Evolutionary conservation across 208 protist genomes (phyloP), one percentile per base, ranked within the genome.

Genomic region (Tritrichomonas musculus): DNA sequence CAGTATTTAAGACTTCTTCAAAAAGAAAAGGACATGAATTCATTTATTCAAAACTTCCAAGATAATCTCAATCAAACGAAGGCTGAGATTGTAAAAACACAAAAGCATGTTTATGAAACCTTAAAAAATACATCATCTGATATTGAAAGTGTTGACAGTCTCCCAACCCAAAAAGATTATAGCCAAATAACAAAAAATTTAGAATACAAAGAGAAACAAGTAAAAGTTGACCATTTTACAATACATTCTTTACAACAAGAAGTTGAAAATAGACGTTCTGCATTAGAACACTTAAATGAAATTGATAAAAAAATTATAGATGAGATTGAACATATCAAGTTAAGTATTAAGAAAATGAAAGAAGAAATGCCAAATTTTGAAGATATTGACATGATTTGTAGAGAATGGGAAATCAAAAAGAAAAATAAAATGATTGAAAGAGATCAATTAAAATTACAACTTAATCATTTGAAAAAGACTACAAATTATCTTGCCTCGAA

Each of bases 11-110:
- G 13, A 60, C 57, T 88, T n/a, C 47, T 88, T 39, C 11, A 53
- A n/a, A 41, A 47, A 5, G 77, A 88, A 39, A 88, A 88, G 57
- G 77, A 88, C 4, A 88, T 88, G 77, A 88, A 88, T 27, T 44
- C 44, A 11, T 88, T 88, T 20, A 88, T 88, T 39, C 44, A 88
- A 57, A 88, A 88, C 39, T 88, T 44, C 22, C 77, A 41, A 57
- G 47, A 88, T 57, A 88, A 5, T 14, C 77, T 88, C 17, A 47
- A 88, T 39, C 33, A 53, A 9, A 47, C 47, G 20, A 25, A 88
- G 17, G n/a, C 33, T 57, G 47, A 88, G 20, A 41, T 88, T 57
- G n/a, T 20, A n/a, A 57, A 53, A 17, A 47, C 77, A 20, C 77
- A 88, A 88, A 53, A 57, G 27, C 41, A 30, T 57, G 77, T 88